Percentiles rank a stretch among this genome's conserved stretches.
phyloP scores from a whole-genome alignment of 192 early-diverging fungal genomes.

The Thamnidium elegans region DNA sequence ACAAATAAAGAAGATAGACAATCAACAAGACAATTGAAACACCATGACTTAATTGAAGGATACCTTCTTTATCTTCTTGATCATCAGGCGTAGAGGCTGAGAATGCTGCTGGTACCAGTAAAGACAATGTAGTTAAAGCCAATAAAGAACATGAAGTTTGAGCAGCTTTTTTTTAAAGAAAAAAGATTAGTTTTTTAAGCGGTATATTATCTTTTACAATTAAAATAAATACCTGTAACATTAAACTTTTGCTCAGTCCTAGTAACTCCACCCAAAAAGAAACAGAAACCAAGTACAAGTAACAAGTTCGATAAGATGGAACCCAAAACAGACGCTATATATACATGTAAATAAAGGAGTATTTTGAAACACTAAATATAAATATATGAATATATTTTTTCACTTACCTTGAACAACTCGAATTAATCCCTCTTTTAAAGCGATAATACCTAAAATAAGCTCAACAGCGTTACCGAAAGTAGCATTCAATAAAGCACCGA shows the following conservation, averaged over 20 bases:
- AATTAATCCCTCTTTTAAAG: constrained; percentile 59
- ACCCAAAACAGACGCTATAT: constrained; percentile 73
- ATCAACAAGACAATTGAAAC: constrained; percentile 67
- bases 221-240: constrained; percentile 40
- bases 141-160: constrained; percentile 70
- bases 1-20: constrained; percentile 65
- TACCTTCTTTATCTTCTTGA: constrained; percentile 41
- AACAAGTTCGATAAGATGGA: constrained; percentile 91
- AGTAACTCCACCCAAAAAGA: constrained; percentile 74
- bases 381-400: neutral
- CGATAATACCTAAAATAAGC: constrained; percentile 72
- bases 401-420: constrained; percentile 60
- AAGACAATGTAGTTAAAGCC: constrained; percentile 59
- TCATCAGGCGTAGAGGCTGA: constrained; percentile 46
- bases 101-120: constrained; percentile 75
- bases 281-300: constrained; percentile 87
- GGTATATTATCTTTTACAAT: too few species aligned
- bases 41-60: constrained; percentile 61
- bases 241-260: constrained; percentile 67
- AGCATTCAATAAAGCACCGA: constrained; percentile 35
- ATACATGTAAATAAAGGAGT: neutral
- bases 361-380: constrained; percentile 35
- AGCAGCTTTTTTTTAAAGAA: constrained; percentile 42
- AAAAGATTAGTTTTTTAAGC: neutral
- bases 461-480: constrained; percentile 78